A percentile compares a stretch with the other conserved stretches of the same genome.
Conservation (phyloP, 2,329 filamentous ascomycete species). For the Trichoderma sp. region DNA sequence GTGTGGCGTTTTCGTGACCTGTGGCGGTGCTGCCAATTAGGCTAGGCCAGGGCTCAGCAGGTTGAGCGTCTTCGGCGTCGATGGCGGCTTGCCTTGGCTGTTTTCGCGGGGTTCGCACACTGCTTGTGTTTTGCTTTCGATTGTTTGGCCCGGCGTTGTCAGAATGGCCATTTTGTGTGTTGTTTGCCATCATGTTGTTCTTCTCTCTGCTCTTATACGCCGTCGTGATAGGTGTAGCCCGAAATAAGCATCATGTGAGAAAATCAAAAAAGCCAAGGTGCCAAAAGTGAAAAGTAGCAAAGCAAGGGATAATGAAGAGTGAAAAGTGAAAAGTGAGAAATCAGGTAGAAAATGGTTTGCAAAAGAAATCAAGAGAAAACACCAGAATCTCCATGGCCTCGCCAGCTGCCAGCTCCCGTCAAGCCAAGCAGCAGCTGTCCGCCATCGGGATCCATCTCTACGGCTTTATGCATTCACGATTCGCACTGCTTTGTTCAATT, state of each 20-base stretch:
- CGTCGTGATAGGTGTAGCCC: not conserved
- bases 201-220: not conserved
- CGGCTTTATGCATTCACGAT: not conserved
- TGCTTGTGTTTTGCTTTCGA: not conserved
- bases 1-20: slow-evolving; percentile 28
- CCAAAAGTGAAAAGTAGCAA: not conserved
- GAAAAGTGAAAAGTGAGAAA: not conserved
- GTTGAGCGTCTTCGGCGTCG: not conserved
- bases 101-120: not conserved
- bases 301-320: not conserved
- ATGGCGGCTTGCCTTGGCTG: not conserved
- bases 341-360: not conserved
- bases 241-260: not conserved
- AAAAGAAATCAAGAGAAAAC: not conserved
- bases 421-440: not conserved
- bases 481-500: not conserved
- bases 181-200: not conserved
- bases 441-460: not conserved
- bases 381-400: not conserved
- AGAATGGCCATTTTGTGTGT: not conserved
- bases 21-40: slow-evolving; percentile 22
- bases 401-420: not conserved
- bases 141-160: not conserved
- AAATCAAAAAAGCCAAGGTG: not conserved
- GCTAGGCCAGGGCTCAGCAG: not conserved